Evolutionary conservation across 2,329 filamentous ascomycete genomes (phyloP), one percentile per base, ranked within the genome.

Genomic region (Verticillium zaregamsianum): DNA sequence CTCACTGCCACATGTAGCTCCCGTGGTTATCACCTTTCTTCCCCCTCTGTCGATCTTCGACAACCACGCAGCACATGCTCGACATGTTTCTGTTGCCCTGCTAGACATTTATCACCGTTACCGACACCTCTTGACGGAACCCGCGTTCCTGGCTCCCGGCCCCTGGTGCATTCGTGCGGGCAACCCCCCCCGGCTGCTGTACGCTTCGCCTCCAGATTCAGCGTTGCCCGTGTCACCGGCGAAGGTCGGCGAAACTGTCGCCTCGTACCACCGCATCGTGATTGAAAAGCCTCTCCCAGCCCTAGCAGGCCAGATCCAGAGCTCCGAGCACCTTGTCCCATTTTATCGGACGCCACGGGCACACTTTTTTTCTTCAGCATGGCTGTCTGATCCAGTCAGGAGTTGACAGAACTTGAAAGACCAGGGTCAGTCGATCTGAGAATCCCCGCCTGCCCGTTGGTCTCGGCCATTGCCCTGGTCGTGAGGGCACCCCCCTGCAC

Each of bases 1-100:
- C 57, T 58, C 57, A 58, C 23, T 58, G 15, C 57, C 57, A 58
- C 45, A 40, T 40, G 57, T 28, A 45, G 25, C 39, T 49, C 32
- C 57, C 37, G 45, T 23, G 45, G 45, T 11, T n/a, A 11, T 49
- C 45, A 9, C 23, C n/a, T 49, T 23, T 8, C 45, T n/a, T 28
- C 6, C 45, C 45, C 20, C 45, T 49, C 20, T 49, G 45, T 9
- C 45, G 45, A 49, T 49, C 45, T 49, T 49, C 45, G 2, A 23
- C 45, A 49, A n/a, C 11, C 3, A 49, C 45, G 20, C n/a, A 49
- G 45, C n/a, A 49, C 2, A 14, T n/a, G 8, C 12, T 49, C 20
- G 45, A 49, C 45, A 25, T 49, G 8, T n/a, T 49, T 49, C 33
- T 49, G 45, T 49, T 25, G 45, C 20, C 17, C 23, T 49, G 20